Evolutionary conservation across 108 stramenopile species (phyloP).

Genomic region (Phaeodactylum tricornutum): DNA sequence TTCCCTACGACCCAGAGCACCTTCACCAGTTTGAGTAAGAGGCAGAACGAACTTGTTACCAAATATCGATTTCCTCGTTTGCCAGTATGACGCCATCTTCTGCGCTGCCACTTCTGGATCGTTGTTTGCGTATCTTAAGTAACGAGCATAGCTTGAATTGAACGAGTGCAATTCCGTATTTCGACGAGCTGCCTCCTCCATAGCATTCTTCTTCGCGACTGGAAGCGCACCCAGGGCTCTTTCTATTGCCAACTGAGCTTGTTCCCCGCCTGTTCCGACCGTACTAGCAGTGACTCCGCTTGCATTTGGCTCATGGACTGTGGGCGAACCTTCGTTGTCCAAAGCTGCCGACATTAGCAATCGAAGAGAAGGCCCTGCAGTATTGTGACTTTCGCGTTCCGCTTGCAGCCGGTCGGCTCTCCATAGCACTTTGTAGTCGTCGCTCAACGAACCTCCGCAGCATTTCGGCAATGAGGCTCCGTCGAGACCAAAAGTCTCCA

Average conservation of each 20-base stretch:
- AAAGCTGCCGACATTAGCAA: not conserved
- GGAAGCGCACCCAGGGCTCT: no score
- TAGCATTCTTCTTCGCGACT: no score
- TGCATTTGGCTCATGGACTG: not conserved
- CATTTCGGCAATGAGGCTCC: not conserved
- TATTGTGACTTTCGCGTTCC: no score
- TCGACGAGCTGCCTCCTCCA: no score
- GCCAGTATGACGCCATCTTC: conserved; percentile 12
- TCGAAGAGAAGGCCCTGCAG: no score
- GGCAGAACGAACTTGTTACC: conserved; percentile 5
- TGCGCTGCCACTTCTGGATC: conserved; percentile 8
- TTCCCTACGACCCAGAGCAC: conserved; percentile 2
- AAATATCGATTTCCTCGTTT: conserved; percentile 9
- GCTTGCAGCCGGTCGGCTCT: not conserved
- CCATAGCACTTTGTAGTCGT: not conserved
- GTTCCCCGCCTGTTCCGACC: not conserved
- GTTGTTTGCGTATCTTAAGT: conserved; percentile 6
- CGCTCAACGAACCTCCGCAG: not conserved
- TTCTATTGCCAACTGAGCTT: no score
- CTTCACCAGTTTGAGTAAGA: conserved; percentile 5
- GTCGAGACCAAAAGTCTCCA: not conserved
- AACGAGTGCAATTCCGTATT: no score
- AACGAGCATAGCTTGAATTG: no score
- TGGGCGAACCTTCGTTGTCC: not conserved
- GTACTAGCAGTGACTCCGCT: not conserved